Percentiles rank a stretch among this genome's conserved stretches.
Conservation (phyloP, 2,329 filamentous ascomycete genomes). For the Cryphonectria parasitica region DNA sequence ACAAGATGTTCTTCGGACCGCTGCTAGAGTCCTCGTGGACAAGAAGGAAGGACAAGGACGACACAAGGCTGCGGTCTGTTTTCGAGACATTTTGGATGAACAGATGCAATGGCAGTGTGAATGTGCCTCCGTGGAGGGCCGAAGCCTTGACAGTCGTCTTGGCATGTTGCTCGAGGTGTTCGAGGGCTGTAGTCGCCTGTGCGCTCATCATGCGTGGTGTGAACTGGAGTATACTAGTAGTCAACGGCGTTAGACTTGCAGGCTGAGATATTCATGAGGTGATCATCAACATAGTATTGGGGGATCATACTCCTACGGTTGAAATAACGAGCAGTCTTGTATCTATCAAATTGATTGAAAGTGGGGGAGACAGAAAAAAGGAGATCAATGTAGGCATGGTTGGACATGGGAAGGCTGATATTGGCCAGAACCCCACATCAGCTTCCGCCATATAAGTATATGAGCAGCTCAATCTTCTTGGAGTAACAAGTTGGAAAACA, state of each 20-base stretch:
- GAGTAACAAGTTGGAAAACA: background rate
- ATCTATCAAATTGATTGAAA: background rate
- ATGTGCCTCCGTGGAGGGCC: slow-evolving; percentile 44
- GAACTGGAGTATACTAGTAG: no score
- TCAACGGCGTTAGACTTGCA: background rate
- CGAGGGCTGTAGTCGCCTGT: slow-evolving; percentile 9
- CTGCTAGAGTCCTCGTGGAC: slow-evolving; percentile 43
- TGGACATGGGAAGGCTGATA: background rate
- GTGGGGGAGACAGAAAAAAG: background rate
- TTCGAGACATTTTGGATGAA: slow-evolving; percentile 51
- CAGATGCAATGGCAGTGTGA: slow-evolving; percentile 51
- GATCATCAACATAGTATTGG: background rate
- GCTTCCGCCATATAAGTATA: background rate
- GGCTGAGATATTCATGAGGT: background rate
- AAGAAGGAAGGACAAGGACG: slow-evolving; percentile 57
- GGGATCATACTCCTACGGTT: background rate
- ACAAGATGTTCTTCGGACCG: slow-evolving; percentile 47
- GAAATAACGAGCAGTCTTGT: background rate
- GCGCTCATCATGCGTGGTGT: slow-evolving; percentile 10
- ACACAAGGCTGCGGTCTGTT: slow-evolving; percentile 50
- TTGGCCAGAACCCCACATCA: slow-evolving; percentile 6
- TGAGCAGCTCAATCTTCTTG: background rate
- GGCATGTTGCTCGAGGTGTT: slow-evolving; percentile 15
- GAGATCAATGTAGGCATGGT: background rate
- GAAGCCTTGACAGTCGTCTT: slow-evolving; percentile 38